Evolutionary conservation across 192 early-diverging fungal genomes (phyloP).

Genomic region (Linderina pennispora): DNA sequence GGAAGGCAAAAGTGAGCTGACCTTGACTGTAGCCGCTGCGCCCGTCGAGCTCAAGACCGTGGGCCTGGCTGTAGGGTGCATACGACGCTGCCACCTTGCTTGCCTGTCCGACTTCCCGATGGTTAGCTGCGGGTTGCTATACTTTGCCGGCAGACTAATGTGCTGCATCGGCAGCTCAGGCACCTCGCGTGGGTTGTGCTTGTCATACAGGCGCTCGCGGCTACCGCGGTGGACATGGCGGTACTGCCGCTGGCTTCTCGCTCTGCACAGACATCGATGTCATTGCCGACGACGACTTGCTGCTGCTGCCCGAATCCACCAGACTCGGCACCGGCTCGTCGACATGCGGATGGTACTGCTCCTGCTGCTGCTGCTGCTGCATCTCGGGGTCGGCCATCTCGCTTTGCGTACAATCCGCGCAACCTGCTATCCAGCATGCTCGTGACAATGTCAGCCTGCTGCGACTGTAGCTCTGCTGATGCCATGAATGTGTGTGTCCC

Average conservation of each 20-base stretch:
- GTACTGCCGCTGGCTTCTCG: too few relatives aligned
- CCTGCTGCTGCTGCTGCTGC: conserved; percentile 1
- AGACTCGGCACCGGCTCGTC: conserved; percentile 4
- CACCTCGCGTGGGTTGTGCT: conserved; percentile 17
- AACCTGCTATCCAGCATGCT: too few relatives aligned
- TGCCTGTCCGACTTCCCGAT: too few relatives aligned
- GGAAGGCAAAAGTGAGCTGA: conserved; percentile 36
- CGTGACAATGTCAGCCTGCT: too few relatives aligned
- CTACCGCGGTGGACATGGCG: conserved; percentile 1
- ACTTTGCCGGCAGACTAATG: conserved; percentile 3
- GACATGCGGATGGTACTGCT: conserved; percentile 3
- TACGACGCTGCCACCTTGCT: too few relatives aligned
- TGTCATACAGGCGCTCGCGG: conserved; percentile 22
- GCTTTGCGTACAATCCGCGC: too few relatives aligned
- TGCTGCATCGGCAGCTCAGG: conserved; percentile 35
- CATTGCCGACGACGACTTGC: conserved; percentile 31
- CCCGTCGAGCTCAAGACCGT: conserved; percentile 20
- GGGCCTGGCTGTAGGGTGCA: too few relatives aligned
- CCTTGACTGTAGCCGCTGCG: conserved; percentile 34
- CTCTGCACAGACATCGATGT: conserved; percentile 2
- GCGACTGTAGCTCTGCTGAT: too few relatives aligned
- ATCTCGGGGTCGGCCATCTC: too few relatives aligned
- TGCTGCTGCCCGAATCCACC: conserved; percentile 18
- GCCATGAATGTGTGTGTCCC: conserved; percentile 17
- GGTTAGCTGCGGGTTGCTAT: too few relatives aligned